Conservation (phyloP, 2,329 filamentous ascomycete genomes). For the Diaporthe amygdali region DNA sequence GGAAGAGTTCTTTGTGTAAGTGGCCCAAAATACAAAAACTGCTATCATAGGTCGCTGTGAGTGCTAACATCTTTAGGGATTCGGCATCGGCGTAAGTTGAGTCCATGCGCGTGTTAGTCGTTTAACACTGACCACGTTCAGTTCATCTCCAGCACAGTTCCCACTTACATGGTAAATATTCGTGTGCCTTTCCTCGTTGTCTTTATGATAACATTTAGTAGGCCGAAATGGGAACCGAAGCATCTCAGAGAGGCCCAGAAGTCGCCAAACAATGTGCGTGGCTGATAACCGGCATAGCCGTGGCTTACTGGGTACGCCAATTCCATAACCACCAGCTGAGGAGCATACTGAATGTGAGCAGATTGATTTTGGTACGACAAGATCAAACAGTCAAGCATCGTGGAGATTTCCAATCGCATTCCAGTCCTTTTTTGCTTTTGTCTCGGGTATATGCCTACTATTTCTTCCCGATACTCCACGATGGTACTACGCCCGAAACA, state of each 20-base stretch:
- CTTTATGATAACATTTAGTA: fast-evolving
- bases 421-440: not conserved
- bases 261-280: not conserved
- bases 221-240: not conserved
- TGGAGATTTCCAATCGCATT: not conserved
- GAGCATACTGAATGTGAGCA: not conserved
- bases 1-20: not conserved
- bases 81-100: not conserved
- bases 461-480: not conserved
- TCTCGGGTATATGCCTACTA: not conserved
- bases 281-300: not conserved
- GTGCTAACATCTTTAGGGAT: not conserved
- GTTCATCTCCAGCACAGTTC: not conserved
- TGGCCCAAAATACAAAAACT: no score
- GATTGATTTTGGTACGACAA: not conserved
- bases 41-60: not conserved
- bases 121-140: not conserved
- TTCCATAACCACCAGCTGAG: fast-evolving
- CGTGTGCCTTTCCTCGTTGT: fast-evolving
- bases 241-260: not conserved
- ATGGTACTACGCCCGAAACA: constrained; percentile 1
- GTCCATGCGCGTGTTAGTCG: fast-evolving
- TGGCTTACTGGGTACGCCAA: not conserved
- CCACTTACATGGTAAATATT: not conserved
- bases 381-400: not conserved